A percentile compares a stretch with the other conserved stretches of the same genome.
phyloP scores from a whole-genome alignment of 441 rosid species.

The Pelargonium fulgidum region DNA sequence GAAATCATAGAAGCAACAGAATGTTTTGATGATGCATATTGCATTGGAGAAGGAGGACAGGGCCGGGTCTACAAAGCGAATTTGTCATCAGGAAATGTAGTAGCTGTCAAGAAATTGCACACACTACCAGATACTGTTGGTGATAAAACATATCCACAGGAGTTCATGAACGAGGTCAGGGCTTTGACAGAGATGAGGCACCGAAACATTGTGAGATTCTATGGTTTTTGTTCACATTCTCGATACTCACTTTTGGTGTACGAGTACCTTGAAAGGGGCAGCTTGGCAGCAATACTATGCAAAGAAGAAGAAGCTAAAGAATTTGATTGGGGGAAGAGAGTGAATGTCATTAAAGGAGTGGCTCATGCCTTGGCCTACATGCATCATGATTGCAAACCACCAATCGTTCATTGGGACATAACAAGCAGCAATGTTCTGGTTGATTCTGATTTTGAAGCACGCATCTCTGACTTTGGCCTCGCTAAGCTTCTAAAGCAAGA shows the following conservation, averaged over 20 bases:
- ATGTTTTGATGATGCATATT: conserved; percentile 10
- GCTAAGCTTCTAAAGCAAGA: conserved; percentile 27
- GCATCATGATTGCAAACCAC: conserved; percentile 33
- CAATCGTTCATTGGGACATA: conserved; percentile 31
- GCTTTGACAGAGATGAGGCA: conserved; percentile 29
- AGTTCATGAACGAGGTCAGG: conserved; percentile 7
- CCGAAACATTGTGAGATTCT: conserved; percentile 30
- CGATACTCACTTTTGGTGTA: conserved; percentile 27
- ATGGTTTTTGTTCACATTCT: conserved; percentile 29
- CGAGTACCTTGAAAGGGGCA: conserved; percentile 27
- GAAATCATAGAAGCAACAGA: conserved; percentile 20
- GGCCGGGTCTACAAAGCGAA: conserved; percentile 21
- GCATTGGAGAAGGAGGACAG: conserved; percentile 17
- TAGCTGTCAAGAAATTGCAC: conserved; percentile 21
- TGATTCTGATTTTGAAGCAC: conserved; percentile 23
- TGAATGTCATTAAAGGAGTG: conserved; percentile 24
- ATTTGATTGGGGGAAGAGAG: conserved; percentile 25
- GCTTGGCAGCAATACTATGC: conserved; percentile 11
- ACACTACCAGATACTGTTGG: neutral
- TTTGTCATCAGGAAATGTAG: neutral
- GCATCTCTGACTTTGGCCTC: conserved; percentile 26
- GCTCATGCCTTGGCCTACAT: conserved; percentile 31
- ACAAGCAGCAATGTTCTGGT: conserved; percentile 26
- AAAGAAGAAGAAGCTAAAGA: conserved; percentile 11
- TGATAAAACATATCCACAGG: neutral